Percentiles rank a stretch among this genome's conserved stretches.
These are phyloP conservation scores for Sporisorium sorghi DNA, from an alignment of 1,284 basidiomycete genomes.

Conservation along the genomic window DNA sequence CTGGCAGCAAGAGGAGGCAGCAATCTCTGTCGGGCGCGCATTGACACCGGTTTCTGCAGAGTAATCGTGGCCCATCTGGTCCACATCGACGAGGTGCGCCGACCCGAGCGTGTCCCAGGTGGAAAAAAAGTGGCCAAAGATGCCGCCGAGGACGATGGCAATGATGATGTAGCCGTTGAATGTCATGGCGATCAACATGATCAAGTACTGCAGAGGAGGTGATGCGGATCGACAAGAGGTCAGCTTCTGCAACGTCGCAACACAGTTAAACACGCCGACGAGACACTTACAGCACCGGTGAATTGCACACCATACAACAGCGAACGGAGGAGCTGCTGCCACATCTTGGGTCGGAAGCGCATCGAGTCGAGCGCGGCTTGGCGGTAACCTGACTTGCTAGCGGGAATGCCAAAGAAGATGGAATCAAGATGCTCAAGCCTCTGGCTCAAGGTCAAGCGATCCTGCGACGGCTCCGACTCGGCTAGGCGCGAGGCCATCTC, in stretches of 20 bases:
- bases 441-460: conserved; percentile 19
- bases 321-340: conserved; percentile 61
- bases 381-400: conserved; percentile 15
- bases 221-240: neutral
- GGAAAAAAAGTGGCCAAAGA: conserved; percentile 63
- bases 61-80: conserved; percentile 26
- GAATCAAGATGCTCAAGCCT: conserved; percentile 39
- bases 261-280: neutral
- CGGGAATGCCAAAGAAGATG: conserved; percentile 45
- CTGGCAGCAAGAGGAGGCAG: conserved; percentile 24
- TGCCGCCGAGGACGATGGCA: conserved; percentile 59
- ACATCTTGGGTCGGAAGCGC: conserved; percentile 43
- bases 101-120: conserved; percentile 60
- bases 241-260: conserved; percentile 1
- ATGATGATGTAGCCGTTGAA: conserved; percentile 66
- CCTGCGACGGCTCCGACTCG: conserved; percentile 22
- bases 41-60: conserved; percentile 11
- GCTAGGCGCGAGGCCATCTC: conserved; percentile 38
- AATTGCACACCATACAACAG: conserved; percentile 60
- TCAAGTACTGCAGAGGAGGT: conserved; percentile 44
- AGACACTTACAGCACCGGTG: conserved; percentile 53
- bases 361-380: conserved; percentile 44
- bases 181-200: conserved; percentile 66
- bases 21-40: neutral
- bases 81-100: conserved; percentile 33